Evolutionary conservation across 208 protist species (phyloP).

Genomic region (Trypanosoma rangeli): DNA sequence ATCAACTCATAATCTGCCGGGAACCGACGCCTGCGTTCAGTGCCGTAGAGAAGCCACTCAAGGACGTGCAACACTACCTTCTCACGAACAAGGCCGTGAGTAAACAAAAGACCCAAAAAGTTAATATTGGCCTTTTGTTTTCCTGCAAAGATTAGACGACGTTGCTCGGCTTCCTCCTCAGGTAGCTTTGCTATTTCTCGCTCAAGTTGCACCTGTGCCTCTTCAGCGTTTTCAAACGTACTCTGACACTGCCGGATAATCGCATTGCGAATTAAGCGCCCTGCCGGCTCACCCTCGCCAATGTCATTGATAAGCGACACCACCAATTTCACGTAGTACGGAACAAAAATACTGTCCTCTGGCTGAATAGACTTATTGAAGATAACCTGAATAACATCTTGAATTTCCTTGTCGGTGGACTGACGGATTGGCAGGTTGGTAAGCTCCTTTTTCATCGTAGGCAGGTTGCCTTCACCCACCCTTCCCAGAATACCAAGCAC

Average conservation of each 20-base stretch:
- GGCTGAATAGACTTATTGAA: constrained; percentile 85
- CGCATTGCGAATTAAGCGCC: constrained; percentile 62
- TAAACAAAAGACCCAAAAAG: constrained; percentile 83
- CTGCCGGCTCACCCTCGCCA: constrained; percentile 63
- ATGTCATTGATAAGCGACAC: constrained; percentile 66
- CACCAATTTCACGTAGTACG: constrained; percentile 81
- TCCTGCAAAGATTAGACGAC: constrained; percentile 58
- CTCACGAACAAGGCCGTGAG: constrained; percentile 48
- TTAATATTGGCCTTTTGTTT: constrained; percentile 87
- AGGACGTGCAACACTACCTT: constrained; percentile 66
- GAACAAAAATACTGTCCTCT: constrained; percentile 73
- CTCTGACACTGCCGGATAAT: constrained; percentile 72
- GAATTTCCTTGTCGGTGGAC: constrained; percentile 81
- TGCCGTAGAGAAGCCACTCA: constrained; percentile 72
- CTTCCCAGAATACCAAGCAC: constrained; percentile 85
- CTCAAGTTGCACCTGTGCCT: constrained; percentile 44
- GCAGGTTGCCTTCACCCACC: constrained; percentile 69
- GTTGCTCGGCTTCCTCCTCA: constrained; percentile 58
- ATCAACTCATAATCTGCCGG: constrained; percentile 68
- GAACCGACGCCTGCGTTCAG: constrained; percentile 52
- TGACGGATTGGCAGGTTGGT: constrained; percentile 81
- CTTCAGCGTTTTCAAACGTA: constrained; percentile 65
- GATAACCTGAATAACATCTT: constrained; percentile 80
- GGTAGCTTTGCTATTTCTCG: constrained; percentile 42
- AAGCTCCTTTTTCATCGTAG: constrained; percentile 73